phyloP scores from a whole-genome alignment of 2,329 filamentous ascomycete species.

The Myriosclerotinia scirpicola region DNA sequence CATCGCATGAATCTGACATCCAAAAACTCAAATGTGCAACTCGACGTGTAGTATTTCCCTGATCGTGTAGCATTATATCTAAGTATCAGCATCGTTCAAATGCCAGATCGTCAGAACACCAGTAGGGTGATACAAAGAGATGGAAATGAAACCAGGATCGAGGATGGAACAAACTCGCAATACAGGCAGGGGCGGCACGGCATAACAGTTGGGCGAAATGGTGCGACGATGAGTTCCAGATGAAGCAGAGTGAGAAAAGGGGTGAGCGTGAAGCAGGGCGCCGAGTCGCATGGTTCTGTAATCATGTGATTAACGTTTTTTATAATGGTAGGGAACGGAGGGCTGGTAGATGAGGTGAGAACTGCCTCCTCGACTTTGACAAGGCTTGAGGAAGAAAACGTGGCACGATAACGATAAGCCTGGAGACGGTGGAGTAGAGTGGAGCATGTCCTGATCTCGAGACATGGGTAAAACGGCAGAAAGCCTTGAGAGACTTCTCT shows the following conservation, averaged over 20 bases:
- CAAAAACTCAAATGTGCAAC: not conserved
- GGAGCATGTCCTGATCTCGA: not conserved
- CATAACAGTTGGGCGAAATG: not conserved
- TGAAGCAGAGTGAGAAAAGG: not conserved
- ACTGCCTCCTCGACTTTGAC: not conserved
- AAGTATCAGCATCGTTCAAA: not conserved
- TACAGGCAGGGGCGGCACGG: not conserved
- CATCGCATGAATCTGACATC: not conserved
- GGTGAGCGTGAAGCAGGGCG: not conserved
- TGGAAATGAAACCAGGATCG: not conserved
- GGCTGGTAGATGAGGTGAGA: not conserved
- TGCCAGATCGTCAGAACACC: not conserved
- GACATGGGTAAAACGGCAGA: not conserved
- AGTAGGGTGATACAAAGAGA: not conserved
- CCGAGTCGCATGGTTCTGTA: not conserved
- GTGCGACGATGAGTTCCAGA: constrained; percentile 9
- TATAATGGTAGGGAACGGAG: not conserved
- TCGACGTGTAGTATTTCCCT: not conserved
- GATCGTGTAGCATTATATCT: not conserved
- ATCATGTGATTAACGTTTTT: constrained; percentile 15
- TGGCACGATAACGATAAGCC: constrained; percentile 14
- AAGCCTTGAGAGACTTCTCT: not conserved
- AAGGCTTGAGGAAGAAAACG: not conserved
- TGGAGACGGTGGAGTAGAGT: constrained; percentile 7
- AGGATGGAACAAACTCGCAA: not conserved